A percentile compares a stretch with the other conserved stretches of the same genome.
Evolutionary conservation across 805 yeast genomes (phyloP).

Genomic region (Saturnispora galanensis): DNA sequence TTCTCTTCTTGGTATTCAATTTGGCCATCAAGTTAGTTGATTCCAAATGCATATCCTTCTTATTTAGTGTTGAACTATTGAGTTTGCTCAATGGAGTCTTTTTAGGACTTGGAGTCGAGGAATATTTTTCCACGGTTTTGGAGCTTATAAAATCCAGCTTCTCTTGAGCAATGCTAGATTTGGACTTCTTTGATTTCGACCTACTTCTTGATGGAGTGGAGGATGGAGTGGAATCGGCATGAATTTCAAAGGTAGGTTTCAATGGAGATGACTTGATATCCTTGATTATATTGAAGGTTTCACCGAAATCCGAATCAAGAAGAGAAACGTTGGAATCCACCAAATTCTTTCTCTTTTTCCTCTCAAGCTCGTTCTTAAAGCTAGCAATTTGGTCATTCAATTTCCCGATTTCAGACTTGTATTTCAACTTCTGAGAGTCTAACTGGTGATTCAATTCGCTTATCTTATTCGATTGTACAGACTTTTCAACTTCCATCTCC

Average conservation of each 20-base stretch:
- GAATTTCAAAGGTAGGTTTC: constrained; percentile 5
- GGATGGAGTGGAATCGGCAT: constrained; percentile 1
- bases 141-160: neutral
- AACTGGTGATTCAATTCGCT: neutral
- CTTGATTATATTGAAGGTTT: neutral
- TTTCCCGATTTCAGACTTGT: neutral
- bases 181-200: constrained; percentile 1
- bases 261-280: constrained; percentile 4
- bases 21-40: neutral
- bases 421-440: neutral
- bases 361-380: neutral
- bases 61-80: constrained; percentile 10
- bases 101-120: constrained; percentile 3
- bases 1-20: constrained; percentile 9
- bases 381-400: neutral
- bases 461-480: neutral
- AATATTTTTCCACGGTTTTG: neutral
- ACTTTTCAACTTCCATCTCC: neutral
- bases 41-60: constrained; percentile 5
- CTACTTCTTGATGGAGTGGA: neutral
- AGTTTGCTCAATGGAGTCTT: constrained; percentile 7
- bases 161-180: constrained; percentile 1
- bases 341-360: constrained; percentile 3
- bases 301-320: constrained; percentile 1
- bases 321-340: neutral